Percentiles rank a stretch among this genome's conserved stretches.
Evolutionary conservation across 2,329 filamentous ascomycete genomes (phyloP).

Genomic region (Claviceps purpurea): DNA sequence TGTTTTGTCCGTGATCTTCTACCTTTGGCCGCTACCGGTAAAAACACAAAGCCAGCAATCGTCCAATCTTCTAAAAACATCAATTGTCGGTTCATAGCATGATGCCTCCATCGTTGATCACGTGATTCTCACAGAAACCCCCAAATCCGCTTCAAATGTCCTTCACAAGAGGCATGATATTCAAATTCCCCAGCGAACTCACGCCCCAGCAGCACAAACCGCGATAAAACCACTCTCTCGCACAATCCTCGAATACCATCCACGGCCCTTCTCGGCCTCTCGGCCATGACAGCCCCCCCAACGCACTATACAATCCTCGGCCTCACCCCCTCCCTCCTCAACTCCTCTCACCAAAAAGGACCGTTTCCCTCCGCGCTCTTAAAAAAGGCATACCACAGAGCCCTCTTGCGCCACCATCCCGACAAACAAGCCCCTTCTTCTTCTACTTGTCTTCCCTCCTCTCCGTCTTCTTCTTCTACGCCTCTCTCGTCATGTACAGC

Average conservation of each 20-base stretch:
- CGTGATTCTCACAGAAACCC: background rate
- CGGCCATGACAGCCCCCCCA: constrained; percentile 8
- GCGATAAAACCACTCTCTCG: too few relatives aligned
- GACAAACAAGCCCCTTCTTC: constrained; percentile 32
- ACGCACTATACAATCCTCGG: constrained; percentile 50
- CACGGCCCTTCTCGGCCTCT: background rate
- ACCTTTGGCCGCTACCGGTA: too few relatives aligned
- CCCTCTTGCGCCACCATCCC: constrained; percentile 52
- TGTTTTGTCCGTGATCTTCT: background rate
- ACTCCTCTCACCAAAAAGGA: constrained; percentile 14
- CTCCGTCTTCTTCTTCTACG: background rate
- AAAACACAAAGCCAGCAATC: too few relatives aligned
- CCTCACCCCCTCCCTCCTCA: constrained; percentile 35
- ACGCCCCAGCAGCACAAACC: too few relatives aligned
- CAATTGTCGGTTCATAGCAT: background rate
- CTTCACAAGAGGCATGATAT: background rate
- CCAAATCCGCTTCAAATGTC: background rate
- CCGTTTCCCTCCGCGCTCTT: constrained; percentile 32
- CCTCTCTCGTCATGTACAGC: background rate
- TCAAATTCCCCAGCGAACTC: background rate
- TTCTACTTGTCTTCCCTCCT: constrained; percentile 1
- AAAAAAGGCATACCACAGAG: constrained; percentile 50
- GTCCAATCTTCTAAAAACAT: background rate
- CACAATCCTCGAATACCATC: background rate
- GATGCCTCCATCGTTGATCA: background rate